These are phyloP conservation scores for Echeveria elegans DNA, from an alignment of 164 flowering plant genomes.

Conservation along the genomic window DNA sequence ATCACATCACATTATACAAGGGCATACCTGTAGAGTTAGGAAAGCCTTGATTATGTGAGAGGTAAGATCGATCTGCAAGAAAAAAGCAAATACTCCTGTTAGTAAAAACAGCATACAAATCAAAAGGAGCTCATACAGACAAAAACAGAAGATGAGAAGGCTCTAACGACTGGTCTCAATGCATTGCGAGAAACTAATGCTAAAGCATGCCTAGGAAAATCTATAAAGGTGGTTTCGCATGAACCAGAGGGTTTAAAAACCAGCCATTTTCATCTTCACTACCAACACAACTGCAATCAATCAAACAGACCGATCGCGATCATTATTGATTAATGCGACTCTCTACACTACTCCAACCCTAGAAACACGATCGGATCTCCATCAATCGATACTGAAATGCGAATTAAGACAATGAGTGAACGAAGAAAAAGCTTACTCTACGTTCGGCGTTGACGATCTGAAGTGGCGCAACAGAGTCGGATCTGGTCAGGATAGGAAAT, in stretches of 20 bases:
- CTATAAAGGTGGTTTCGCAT: too few species aligned
- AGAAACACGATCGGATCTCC: background rate
- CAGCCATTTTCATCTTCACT: background rate
- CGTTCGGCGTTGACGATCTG: conserved; percentile 71
- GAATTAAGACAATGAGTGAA: background rate
- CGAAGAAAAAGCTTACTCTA: conserved; percentile 35
- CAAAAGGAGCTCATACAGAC: background rate
- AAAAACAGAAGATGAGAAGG: background rate
- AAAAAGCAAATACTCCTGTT: background rate
- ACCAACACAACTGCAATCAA: background rate
- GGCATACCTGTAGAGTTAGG: conserved; percentile 73
- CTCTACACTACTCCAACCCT: background rate
- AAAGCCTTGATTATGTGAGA: conserved; percentile 70
- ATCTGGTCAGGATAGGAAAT: background rate
- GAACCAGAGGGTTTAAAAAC: background rate
- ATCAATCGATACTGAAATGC: background rate
- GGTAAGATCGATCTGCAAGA: conserved; percentile 81
- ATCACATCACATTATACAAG: background rate
- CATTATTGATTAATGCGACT: background rate
- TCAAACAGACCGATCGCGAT: background rate
- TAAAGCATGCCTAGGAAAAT: background rate
- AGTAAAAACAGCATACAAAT: background rate
- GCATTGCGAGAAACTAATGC: background rate
- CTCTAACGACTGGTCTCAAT: background rate
- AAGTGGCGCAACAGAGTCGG: conserved; percentile 22